Evolutionary conservation across 2,329 filamentous ascomycete genomes (phyloP).

Genomic region (Epichloe sibirici): DNA sequence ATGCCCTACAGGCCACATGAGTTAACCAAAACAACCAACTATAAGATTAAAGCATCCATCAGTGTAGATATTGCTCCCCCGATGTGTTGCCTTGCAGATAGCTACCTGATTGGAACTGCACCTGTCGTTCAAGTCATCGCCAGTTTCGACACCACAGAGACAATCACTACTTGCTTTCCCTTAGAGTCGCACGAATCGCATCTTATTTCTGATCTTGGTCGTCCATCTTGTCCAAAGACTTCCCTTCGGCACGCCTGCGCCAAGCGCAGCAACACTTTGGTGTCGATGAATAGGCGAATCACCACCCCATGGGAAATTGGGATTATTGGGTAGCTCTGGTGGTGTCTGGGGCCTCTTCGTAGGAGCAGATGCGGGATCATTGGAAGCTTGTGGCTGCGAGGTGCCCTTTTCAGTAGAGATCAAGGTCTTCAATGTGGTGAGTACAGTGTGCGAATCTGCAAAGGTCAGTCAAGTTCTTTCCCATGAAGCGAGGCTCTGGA

Average conservation of each 20-base stretch:
- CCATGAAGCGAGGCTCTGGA: neutral
- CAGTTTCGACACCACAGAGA: neutral
- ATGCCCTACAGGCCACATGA: neutral
- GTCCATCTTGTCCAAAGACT: conserved; percentile 5
- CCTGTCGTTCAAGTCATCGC: neutral
- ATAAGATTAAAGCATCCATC: neutral
- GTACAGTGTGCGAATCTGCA: neutral
- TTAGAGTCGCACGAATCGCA: neutral
- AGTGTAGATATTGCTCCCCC: neutral
- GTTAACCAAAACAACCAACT: neutral
- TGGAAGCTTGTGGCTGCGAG: neutral
- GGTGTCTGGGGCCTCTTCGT: conserved; percentile 1
- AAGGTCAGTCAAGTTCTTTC: neutral
- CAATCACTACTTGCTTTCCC: neutral
- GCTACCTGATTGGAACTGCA: neutral
- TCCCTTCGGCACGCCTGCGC: conserved; percentile 10
- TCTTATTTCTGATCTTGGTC: neutral
- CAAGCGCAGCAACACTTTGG: conserved; percentile 16
- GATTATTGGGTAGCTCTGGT: conserved; percentile 15
- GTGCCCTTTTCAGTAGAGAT: conserved; percentile 3
- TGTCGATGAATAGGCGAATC: conserved; percentile 24
- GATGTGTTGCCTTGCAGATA: neutral
- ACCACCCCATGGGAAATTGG: conserved; percentile 25
- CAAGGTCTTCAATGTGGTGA: conserved; percentile 7
- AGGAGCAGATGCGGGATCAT: conserved; percentile 11